Conservation (phyloP, 2,329 filamentous ascomycete species). For the Gnomoniopsis smithogilvyi region DNA sequence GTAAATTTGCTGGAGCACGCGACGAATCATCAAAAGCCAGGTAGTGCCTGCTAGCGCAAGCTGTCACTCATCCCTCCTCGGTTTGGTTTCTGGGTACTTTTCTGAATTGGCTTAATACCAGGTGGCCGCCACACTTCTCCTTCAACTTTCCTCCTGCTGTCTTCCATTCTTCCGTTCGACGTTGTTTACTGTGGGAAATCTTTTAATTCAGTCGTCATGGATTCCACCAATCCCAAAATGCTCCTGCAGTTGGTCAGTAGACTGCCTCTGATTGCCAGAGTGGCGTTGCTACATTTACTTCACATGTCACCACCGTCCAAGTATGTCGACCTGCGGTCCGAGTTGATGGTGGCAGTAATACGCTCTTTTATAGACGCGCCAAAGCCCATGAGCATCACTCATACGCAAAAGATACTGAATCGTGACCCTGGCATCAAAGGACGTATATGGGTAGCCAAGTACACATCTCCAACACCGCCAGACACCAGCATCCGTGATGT, state of each 20-base stretch:
- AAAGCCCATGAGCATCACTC: conserved; percentile 49
- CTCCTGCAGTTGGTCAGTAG: conserved; percentile 44
- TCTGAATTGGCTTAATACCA: too few relatives aligned
- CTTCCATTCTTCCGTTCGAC: not conserved
- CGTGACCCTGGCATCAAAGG: conserved; percentile 70
- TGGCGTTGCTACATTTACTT: conserved; percentile 61
- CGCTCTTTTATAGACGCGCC: conserved; percentile 56
- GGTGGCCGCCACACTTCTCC: not conserved
- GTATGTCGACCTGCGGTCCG: conserved; percentile 76
- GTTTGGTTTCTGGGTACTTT: too few relatives aligned
- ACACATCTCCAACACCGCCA: conserved; percentile 58
- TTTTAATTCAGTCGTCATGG: conserved; percentile 1
- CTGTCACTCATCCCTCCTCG: too few relatives aligned
- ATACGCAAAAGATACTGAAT: conserved; percentile 60
- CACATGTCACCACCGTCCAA: conserved; percentile 65
- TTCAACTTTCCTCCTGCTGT: too few relatives aligned
- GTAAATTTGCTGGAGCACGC: too few relatives aligned
- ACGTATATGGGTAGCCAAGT: conserved; percentile 75
- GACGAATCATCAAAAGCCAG: too few relatives aligned
- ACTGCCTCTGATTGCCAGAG: conserved; percentile 60
- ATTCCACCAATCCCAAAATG: conserved; percentile 20
- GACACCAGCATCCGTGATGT: conserved; percentile 54
- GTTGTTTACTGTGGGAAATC: not conserved
- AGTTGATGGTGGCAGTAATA: conserved; percentile 69
- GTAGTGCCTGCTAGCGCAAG: too few relatives aligned